These are phyloP conservation scores for Fraxinus americana DNA, from an alignment of 257 asterid genomes.

Conservation along the genomic window DNA sequence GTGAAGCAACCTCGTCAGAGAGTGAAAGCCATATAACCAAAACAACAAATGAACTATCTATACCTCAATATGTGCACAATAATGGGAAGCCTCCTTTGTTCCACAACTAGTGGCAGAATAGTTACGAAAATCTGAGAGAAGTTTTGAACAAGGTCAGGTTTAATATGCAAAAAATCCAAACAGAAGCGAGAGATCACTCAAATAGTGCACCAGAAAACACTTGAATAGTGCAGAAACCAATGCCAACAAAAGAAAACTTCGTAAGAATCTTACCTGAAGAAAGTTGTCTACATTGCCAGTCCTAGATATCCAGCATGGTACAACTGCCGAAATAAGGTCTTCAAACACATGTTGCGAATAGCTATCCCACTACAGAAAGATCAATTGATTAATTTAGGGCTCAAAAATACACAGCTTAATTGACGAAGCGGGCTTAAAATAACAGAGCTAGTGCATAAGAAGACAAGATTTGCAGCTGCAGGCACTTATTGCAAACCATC, in stretches of 20 bases:
- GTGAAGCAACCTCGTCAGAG: constrained; percentile 49
- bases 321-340: constrained; percentile 77
- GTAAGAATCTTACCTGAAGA: constrained; percentile 67
- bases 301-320: constrained; percentile 86
- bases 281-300: constrained; percentile 54
- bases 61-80: constrained; percentile 74
- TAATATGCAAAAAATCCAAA: not conserved
- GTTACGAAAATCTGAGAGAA: constrained; percentile 71
- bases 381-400: constrained; percentile 25
- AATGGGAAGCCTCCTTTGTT: constrained; percentile 67
- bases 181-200: not conserved
- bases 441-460: not conserved
- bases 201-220: not conserved
- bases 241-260: constrained; percentile 8
- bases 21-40: constrained; percentile 19
- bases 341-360: constrained; percentile 80
- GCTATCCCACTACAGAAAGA: constrained; percentile 78
- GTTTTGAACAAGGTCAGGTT: constrained; percentile 18
- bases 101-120: constrained; percentile 74
- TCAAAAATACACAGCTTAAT: not conserved
- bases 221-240: not conserved
- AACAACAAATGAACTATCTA: constrained; percentile 11
- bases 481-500: constrained; percentile 6
- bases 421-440: not conserved
- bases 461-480: constrained; percentile 8